Evolutionary conservation across 495 filamentous ascomycete genomes (phyloP), one percentile per base, ranked within the genome.

Genomic region (Entonaema liquescens): DNA sequence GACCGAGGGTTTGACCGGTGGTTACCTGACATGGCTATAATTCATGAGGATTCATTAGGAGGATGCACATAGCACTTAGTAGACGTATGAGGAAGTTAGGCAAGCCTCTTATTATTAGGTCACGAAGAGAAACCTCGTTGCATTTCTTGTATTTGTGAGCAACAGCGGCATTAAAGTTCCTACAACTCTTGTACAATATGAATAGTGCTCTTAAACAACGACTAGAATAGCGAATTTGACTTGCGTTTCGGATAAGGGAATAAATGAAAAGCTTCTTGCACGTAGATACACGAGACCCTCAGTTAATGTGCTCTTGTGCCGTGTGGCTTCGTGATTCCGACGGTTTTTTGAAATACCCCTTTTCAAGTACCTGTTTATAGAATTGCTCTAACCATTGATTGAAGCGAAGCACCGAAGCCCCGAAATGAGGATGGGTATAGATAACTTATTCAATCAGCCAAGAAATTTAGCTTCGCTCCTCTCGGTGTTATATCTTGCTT

Each of bases 401-500:
- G n/a, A 56, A 53, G 59, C 67, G 67, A 70, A 65, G 21, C 15
- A 26, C 67, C 60, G 67, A 65, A 69, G 19, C 33, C 13, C 40
- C 67, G 67, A 69, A 26, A 1, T 44, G 40, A 44, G 17, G 15
- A 17, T 19, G n/a, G 38, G n/a, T 42, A 42, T 31, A 42, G 11
- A 13, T 13, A 36, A 13, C 35, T 15, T 35, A 35, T 35, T 35
- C 13, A 35, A 35, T 35, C n/a, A n/a, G 13, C 17, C 3, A 15
- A 52, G 8, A 52, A 25, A 21, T 60, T 8, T 47, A 49, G 29
- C 35, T 52, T 52, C 31, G 56, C 23, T 15, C 17, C 9, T 12
- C 19, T 55, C 47, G 64, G 29, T 47, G 47, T 33, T 31, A 28
- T 59, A 58, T 15, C n/a, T 44, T 44, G 40, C 40, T 44, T 44